Evolutionary conservation across 768 basidiomycete species (phyloP).

Genomic region (Lenzites betulinus): DNA sequence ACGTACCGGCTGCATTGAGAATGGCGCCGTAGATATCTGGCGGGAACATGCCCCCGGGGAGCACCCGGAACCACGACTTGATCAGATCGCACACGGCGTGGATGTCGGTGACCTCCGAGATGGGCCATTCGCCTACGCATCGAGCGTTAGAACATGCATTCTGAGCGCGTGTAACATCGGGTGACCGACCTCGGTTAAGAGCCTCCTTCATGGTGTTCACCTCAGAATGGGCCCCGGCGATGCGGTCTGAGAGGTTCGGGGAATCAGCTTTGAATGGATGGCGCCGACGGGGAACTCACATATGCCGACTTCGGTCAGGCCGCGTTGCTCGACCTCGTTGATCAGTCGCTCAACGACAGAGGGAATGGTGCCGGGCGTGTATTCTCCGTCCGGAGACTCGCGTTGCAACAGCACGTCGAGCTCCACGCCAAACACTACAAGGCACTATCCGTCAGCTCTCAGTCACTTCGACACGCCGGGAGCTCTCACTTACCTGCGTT

Average conservation of each 20-base stretch:
- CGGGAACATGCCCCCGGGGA: constrained; percentile 82
- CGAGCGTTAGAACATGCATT: neutral
- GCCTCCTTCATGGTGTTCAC: constrained; percentile 71
- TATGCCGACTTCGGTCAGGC: constrained; percentile 80
- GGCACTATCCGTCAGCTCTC: constrained; percentile 3
- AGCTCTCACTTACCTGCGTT: constrained; percentile 53
- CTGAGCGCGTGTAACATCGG: too few species aligned
- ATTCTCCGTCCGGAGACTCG: constrained; percentile 53
- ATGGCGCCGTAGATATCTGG: constrained; percentile 64
- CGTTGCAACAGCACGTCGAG: constrained; percentile 67
- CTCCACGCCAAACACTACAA: constrained; percentile 66
- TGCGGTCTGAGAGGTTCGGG: constrained; percentile 57
- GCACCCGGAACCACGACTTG: constrained; percentile 82
- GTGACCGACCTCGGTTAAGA: constrained; percentile 64
- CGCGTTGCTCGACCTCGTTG: constrained; percentile 70
- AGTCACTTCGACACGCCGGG: neutral
- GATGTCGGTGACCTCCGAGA: constrained; percentile 65
- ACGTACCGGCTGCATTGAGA: constrained; percentile 68
- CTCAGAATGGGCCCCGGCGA: constrained; percentile 73
- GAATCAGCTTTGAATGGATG: constrained; percentile 1
- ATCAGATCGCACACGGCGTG: constrained; percentile 83
- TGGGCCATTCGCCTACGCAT: constrained; percentile 58
- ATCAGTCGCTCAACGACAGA: constrained; percentile 66
- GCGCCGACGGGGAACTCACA: constrained; percentile 49
- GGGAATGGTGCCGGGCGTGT: constrained; percentile 63